A percentile compares a stretch with the other conserved stretches of the same genome.
Evolutionary conservation across 2,329 filamentous ascomycete species (phyloP).

Genomic region (Ustilaginoidea virens): DNA sequence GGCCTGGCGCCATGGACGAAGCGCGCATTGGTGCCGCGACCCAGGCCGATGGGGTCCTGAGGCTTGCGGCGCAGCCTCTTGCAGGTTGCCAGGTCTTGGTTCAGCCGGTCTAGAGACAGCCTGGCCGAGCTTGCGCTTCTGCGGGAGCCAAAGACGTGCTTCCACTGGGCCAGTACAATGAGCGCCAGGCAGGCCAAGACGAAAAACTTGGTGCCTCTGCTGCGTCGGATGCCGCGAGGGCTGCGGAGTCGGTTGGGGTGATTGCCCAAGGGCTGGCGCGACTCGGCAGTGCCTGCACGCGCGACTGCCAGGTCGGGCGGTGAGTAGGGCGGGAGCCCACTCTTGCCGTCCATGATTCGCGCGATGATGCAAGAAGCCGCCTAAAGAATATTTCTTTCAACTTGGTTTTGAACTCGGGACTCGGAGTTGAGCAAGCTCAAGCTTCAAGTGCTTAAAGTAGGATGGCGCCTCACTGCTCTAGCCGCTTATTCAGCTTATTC

Average conservation of each 20-base stretch:
- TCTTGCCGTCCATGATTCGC: constrained; percentile 29
- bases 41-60: constrained; percentile 36
- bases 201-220: constrained; percentile 26
- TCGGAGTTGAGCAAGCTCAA: no score
- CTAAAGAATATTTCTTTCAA: background rate
- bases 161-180: constrained; percentile 34
- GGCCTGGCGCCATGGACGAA: constrained; percentile 42
- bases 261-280: background rate
- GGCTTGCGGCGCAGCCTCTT: constrained; percentile 37
- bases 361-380: no score
- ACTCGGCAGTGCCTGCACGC: no score
- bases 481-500: no score
- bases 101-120: constrained; percentile 37
- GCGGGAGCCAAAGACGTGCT: constrained; percentile 19
- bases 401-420: no score
- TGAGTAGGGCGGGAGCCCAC: constrained; percentile 28
- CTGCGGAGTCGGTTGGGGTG: constrained; percentile 8
- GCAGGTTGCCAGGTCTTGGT: constrained; percentile 39
- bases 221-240: constrained; percentile 22
- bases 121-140: constrained; percentile 14
- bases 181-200: constrained; percentile 32
- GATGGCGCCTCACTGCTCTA: no score
- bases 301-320: constrained; percentile 11
- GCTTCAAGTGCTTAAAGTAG: no score
- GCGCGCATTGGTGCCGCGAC: constrained; percentile 44